Conservation (phyloP, 805 yeast species). For the Metschnikowia vanudenii region DNA sequence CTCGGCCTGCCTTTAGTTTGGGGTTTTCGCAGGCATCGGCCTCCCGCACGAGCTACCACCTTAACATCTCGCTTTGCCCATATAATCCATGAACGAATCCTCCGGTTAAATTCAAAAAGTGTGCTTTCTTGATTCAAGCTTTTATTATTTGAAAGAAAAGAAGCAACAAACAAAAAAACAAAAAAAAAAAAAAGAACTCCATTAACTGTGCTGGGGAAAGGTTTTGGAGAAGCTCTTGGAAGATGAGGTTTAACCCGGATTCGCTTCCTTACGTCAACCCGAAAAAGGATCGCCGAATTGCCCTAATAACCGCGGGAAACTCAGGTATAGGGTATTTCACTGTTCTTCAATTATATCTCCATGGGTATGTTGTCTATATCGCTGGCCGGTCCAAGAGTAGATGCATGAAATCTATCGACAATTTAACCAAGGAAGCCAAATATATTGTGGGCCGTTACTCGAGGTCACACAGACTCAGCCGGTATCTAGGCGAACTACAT, state of each 20-base stretch:
- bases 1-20: background rate
- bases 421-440: conserved; percentile 54
- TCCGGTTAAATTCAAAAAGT: background rate
- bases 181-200: background rate
- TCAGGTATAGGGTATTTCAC: conserved; percentile 80
- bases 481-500: conserved; percentile 50
- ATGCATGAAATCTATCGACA: conserved; percentile 55
- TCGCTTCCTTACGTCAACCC: conserved; percentile 64
- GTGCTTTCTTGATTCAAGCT: background rate
- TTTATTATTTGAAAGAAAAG: no score
- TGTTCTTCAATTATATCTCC: conserved; percentile 70
- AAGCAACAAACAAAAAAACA: background rate
- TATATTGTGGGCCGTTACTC: conserved; percentile 24
- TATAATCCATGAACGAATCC: background rate
- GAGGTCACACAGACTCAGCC: conserved; percentile 19
- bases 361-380: conserved; percentile 73
- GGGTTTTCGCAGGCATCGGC: conserved; percentile 7
- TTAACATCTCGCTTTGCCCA: background rate
- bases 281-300: conserved; percentile 52
- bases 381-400: conserved; percentile 65
- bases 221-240: background rate
- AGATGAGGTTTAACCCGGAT: conserved; percentile 12
- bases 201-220: no score
- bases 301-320: conserved; percentile 78
- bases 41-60: conserved; percentile 7